Percentiles rank a stretch among this genome's conserved stretches.
Evolutionary conservation across 164 flowering plant species (phyloP).

Genomic region (Dillenia turbinata): DNA sequence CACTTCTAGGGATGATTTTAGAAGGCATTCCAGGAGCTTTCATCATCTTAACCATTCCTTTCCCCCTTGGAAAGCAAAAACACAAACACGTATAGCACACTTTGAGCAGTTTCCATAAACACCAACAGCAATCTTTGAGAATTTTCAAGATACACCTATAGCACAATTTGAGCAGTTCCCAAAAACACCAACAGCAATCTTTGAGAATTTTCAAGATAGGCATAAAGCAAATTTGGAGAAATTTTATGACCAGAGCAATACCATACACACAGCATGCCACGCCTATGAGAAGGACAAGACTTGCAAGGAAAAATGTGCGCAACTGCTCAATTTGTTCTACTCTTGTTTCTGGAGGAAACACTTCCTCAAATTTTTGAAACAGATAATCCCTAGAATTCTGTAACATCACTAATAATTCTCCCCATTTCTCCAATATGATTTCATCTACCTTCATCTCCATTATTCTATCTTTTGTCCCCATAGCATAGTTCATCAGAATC

Average conservation of each 20-base stretch:
- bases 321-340: conserved; percentile 20
- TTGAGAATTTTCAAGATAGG: too few species aligned
- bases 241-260: too few species aligned
- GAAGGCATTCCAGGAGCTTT: too few species aligned
- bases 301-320: neutral
- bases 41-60: neutral
- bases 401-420: conserved; percentile 7
- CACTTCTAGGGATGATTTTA: neutral
- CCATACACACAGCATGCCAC: too few species aligned
- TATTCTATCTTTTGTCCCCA: neutral
- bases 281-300: too few species aligned
- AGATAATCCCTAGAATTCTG: conserved; percentile 5
- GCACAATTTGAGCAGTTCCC: conserved; percentile 8
- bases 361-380: conserved; percentile 9
- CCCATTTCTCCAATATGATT: neutral
- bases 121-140: neutral
- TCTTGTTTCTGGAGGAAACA: conserved; percentile 28
- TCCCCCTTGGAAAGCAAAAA: conserved; percentile 1
- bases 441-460: too few species aligned
- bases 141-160: neutral
- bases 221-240: too few species aligned
- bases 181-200: neutral
- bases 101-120: conserved; percentile 4
- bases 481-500: too few species aligned
- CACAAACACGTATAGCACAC: conserved; percentile 5